Evolutionary conservation across 1,284 basidiomycete genomes (phyloP).

Genomic region (Rhodotorula glutinis): DNA sequence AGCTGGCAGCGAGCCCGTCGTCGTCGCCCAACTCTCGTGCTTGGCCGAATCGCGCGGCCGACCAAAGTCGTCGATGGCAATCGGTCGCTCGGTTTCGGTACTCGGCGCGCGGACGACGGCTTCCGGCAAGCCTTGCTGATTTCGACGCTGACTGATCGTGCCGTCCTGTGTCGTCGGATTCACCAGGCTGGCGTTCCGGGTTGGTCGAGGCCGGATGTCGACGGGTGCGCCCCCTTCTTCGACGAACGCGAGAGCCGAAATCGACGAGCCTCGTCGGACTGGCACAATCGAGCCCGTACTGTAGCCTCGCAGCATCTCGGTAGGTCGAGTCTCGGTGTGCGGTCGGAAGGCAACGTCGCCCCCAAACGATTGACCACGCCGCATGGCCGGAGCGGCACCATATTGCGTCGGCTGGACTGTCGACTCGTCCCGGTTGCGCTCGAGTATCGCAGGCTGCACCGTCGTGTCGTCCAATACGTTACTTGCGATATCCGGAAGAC

Average conservation of each 20-base stretch:
- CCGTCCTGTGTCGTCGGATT: conserved; percentile 51
- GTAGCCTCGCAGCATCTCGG: neutral
- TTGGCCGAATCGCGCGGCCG: neutral
- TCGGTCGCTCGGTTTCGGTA: conserved; percentile 1
- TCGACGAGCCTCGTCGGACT: neutral
- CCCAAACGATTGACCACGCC: too few species aligned
- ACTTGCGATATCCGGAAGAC: too few species aligned
- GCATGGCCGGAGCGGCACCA: too few species aligned
- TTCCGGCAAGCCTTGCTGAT: neutral
- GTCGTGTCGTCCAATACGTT: too few species aligned
- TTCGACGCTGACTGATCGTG: conserved; percentile 64
- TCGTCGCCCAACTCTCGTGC: neutral
- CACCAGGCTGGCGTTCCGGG: conserved; percentile 2
- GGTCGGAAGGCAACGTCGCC: too few species aligned
- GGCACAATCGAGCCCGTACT: neutral
- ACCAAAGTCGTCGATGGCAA: neutral
- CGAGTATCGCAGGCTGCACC: too few species aligned
- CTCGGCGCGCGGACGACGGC: conserved; percentile 21
- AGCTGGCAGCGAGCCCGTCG: neutral
- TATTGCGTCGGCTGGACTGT: too few species aligned
- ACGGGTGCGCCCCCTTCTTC: neutral
- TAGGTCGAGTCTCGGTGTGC: too few species aligned
- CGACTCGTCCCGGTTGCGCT: too few species aligned
- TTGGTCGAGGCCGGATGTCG: conserved; percentile 8
- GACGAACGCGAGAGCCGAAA: neutral